Evolutionary conservation across 2,329 filamentous ascomycete genomes (phyloP).

Genomic region (Epichloe uncinata): DNA sequence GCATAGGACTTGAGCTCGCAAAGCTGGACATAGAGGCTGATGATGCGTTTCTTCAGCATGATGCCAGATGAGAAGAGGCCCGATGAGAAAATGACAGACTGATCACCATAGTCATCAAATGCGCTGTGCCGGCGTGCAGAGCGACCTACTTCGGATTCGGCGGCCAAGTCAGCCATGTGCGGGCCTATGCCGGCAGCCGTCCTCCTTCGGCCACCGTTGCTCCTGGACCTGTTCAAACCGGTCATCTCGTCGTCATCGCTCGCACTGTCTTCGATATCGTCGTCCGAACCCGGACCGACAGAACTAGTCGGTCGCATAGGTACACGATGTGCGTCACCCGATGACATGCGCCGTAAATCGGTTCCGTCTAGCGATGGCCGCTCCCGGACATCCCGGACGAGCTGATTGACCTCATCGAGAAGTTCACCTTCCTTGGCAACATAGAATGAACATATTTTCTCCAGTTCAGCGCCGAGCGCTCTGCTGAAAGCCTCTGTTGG

Average conservation of each 20-base stretch:
- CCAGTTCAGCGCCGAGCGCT: constrained; percentile 75
- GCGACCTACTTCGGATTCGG: constrained; percentile 45
- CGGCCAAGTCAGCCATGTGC: constrained; percentile 42
- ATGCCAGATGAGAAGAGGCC: constrained; percentile 54
- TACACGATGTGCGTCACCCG: constrained; percentile 13
- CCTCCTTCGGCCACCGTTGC: constrained; percentile 26
- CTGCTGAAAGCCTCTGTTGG: constrained; percentile 71
- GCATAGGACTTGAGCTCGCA: constrained; percentile 94
- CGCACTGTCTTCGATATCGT: constrained; percentile 44
- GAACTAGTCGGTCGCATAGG: constrained; percentile 19
- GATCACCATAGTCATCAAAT: constrained; percentile 69
- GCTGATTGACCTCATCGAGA: constrained; percentile 60
- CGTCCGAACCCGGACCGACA: constrained; percentile 34
- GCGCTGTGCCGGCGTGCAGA: constrained; percentile 50
- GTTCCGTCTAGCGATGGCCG: constrained; percentile 37
- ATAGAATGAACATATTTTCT: constrained; percentile 91
- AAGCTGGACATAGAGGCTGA: constrained; percentile 77
- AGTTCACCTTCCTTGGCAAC: constrained; percentile 80
- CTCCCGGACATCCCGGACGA: constrained; percentile 64
- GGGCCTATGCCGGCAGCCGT: constrained; percentile 23
- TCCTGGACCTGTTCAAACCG: constrained; percentile 33
- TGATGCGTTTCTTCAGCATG: constrained; percentile 82
- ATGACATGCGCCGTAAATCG: constrained; percentile 21
- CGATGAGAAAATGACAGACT: constrained; percentile 51
- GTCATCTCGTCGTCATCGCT: constrained; percentile 50